Evolutionary conservation across 2,329 filamentous ascomycete species (phyloP).

Genomic region (Fusarium nygamai): DNA sequence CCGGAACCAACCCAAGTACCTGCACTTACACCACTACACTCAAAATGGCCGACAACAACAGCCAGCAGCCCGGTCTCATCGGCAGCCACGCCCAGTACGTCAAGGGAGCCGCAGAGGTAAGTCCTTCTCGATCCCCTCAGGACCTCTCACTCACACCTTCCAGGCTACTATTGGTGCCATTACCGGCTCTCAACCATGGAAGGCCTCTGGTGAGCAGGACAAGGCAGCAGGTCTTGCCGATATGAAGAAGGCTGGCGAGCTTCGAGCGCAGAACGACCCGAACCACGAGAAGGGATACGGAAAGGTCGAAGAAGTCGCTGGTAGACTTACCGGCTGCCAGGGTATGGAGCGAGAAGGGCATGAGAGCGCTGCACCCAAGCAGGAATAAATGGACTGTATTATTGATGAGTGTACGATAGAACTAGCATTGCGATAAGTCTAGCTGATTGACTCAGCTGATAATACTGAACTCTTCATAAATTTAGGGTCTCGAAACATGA

Average conservation of each 20-base stretch:
- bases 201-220: conserved; percentile 69
- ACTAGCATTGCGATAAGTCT: background rate
- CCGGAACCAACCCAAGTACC: background rate
- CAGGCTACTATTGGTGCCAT: conserved; percentile 69
- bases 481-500: background rate
- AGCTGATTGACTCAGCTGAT: background rate
- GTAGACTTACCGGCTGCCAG: conserved; percentile 71
- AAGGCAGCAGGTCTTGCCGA: conserved; percentile 69
- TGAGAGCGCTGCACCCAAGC: conserved; percentile 56
- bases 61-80: conserved; percentile 63
- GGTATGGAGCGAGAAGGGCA: conserved; percentile 74
- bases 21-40: background rate
- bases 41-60: conserved; percentile 45
- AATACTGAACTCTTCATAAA: background rate
- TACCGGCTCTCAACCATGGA: conserved; percentile 72
- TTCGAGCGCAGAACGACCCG: conserved; percentile 60
- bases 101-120: conserved; percentile 73
- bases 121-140: conserved; percentile 10
- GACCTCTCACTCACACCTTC: background rate
- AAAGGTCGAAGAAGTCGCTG: conserved; percentile 71
- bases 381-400: conserved; percentile 19
- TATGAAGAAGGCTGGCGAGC: conserved; percentile 69
- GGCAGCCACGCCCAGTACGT: conserved; percentile 73
- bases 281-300: conserved; percentile 67
- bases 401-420: conserved; percentile 18